Conservation (phyloP, 2,329 filamentous ascomycete species). For the Ceratocystis papillata region DNA sequence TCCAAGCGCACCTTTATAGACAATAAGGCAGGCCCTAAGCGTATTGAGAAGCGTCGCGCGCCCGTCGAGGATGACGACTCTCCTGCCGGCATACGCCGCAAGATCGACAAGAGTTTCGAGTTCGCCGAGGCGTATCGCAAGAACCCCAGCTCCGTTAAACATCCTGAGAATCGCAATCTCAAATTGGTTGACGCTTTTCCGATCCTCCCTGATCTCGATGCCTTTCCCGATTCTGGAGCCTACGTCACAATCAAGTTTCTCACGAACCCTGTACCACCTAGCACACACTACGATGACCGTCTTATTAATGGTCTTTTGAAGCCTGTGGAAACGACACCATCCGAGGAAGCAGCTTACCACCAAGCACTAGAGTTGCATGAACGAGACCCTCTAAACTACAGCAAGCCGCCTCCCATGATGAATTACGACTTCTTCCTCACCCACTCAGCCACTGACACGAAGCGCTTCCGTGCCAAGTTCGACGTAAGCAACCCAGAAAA, state of each 20-base stretch:
- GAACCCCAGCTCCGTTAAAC: conserved; percentile 44
- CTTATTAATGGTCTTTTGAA: conserved; percentile 51
- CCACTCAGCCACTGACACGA: conserved; percentile 38
- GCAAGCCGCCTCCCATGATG: conserved; percentile 47
- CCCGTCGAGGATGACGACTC: conserved; percentile 53
- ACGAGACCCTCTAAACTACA: conserved; percentile 45
- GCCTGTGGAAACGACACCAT: conserved; percentile 46
- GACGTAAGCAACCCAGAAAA: conserved; percentile 46
- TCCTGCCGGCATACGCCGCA: conserved; percentile 55
- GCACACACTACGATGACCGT: conserved; percentile 47
- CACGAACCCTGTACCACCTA: conserved; percentile 49
- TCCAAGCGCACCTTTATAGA: conserved; percentile 33
- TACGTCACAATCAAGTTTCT: conserved; percentile 61
- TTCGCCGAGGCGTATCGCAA: conserved; percentile 44
- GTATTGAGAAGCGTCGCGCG: conserved; percentile 34
- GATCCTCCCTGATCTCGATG: conserved; percentile 53
- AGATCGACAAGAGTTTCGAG: conserved; percentile 53
- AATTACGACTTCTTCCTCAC: conserved; percentile 59
- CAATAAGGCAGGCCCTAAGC: conserved; percentile 18
- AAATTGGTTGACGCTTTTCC: conserved; percentile 50
- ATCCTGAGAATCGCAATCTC: conserved; percentile 48
- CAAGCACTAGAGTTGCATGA: conserved; percentile 44
- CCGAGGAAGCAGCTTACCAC: conserved; percentile 44
- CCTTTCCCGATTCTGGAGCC: conserved; percentile 58
- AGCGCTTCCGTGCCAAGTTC: conserved; percentile 50